Conservation (phyloP, 192 early-diverging fungal species). For the Rhizoclosmatium globosum region DNA sequence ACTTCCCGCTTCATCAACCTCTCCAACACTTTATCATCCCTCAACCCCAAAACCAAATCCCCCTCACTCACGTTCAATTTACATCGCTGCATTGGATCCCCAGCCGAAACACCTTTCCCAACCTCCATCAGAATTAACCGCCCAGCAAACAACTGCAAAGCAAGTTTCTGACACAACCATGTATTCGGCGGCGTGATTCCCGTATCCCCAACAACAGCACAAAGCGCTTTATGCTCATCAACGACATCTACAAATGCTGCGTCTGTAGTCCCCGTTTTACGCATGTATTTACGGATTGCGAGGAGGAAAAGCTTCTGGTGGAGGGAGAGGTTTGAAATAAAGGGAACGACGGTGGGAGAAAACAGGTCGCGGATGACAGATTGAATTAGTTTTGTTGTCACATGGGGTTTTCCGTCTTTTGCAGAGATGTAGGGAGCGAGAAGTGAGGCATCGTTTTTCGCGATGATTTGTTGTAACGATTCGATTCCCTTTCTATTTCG, state of each 20-base stretch:
- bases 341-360: slow-evolving; percentile 74
- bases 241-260: slow-evolving; percentile 76
- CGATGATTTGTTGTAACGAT: slow-evolving; percentile 34
- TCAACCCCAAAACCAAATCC: slow-evolving; percentile 80
- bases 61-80: slow-evolving; percentile 77
- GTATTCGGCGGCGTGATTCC: slow-evolving; percentile 65
- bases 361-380: slow-evolving; percentile 91
- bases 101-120: slow-evolving; percentile 58
- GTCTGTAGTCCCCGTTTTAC: slow-evolving; percentile 75
- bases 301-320: slow-evolving; percentile 91
- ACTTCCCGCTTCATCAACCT: no score
- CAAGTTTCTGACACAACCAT: slow-evolving; percentile 69
- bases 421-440: not conserved
- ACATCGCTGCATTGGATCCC: slow-evolving; percentile 64
- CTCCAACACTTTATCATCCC: no score
- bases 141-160: slow-evolving; percentile 47
- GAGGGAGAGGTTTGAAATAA: slow-evolving; percentile 71
- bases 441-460: not conserved
- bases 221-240: slow-evolving; percentile 64
- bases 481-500: slow-evolving; percentile 38
- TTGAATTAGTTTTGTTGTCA: slow-evolving; percentile 72
- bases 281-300: slow-evolving; percentile 66
- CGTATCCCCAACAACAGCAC: slow-evolving; percentile 72
- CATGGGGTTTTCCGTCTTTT: slow-evolving; percentile 44
- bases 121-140: slow-evolving; percentile 35